Percentiles rank a stretch among this genome's conserved stretches.
Evolutionary conservation across 2,329 filamentous ascomycete species (phyloP).

Genomic region (Calonectria henricotiae): DNA sequence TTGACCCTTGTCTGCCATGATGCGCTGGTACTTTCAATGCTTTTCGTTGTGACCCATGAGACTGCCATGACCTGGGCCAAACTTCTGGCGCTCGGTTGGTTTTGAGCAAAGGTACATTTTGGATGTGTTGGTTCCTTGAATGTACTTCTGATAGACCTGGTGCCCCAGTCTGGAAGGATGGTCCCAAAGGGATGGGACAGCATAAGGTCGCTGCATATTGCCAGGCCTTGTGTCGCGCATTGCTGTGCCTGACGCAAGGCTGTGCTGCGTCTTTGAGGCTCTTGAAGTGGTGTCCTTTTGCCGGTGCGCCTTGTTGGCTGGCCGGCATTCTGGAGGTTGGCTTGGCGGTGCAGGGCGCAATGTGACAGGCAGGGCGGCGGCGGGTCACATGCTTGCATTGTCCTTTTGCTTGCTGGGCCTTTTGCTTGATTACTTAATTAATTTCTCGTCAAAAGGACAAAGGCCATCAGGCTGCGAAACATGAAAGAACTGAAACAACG

Average conservation of each 20-base stretch:
- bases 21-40: not conserved
- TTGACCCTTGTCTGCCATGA: not conserved
- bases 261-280: not conserved
- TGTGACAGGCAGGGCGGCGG: not conserved
- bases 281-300: not conserved
- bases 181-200: not conserved
- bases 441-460: not conserved
- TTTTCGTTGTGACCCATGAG: not conserved
- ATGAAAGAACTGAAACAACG: not conserved
- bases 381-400: not conserved
- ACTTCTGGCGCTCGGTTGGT: not conserved
- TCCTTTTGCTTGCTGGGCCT: not conserved
- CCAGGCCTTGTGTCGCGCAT: not conserved
- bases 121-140: no score
- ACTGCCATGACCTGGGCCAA: not conserved
- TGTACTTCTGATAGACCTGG: not conserved
- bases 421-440: no score
- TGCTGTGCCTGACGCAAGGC: not conserved
- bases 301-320: not conserved
- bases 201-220: not conserved
- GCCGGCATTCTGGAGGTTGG: not conserved
- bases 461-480: not conserved
- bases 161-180: not conserved
- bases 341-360: not conserved
- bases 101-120: not conserved